Evolutionary conservation across 164 flowering plant species (phyloP), one percentile per base, ranked within the genome.

Genomic region (Berberis vulgaris): DNA sequence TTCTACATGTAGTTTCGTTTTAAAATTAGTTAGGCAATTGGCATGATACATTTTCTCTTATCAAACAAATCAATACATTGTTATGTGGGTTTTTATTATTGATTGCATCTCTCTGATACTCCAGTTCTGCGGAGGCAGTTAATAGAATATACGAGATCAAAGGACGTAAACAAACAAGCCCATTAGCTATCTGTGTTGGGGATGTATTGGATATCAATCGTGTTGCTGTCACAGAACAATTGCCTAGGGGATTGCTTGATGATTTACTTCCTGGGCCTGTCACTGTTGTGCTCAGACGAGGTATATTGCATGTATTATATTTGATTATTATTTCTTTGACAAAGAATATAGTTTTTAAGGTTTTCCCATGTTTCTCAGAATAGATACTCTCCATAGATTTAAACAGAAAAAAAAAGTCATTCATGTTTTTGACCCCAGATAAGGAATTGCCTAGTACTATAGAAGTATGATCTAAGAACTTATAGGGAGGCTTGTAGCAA

Each of bases 261-360:
- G 71, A 77, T 64, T 96, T 95, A 65, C 92, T 95, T 59, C 99
- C 99, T 0, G 99, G 97, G 50, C 99, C 99, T 65, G 96, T 91
- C 60, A 95, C 99, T 64, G 84, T 91, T 58, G 84, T 93, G 56
- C 79, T 93, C 41, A 74, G 50, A 62, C 82, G 97, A 86, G 98
- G 97, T 93, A 62, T 63, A 74, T 69, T 8, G 47, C 66, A 50
- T 11, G 41, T 56, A 40, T 13, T 56, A 7, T 7, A 13, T 40
- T 38, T 26, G 2, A 1, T 4, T 47, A 6, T 47, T 47, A 4
- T 47, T 47, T 47, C 9, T 47, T 11, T 47, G 50, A 4, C 7
- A 47, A 47, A 4, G 50, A 47, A 47, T 47, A 6, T 6, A 2
- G 10, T 6, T 6, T 6, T 1, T 6, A 47, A 6, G 50, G 50